A percentile compares a stretch with the other conserved stretches of the same genome.
Evolutionary conservation across 352 stramenopile species (phyloP).

Genomic region (Phytophthora lateralis): DNA sequence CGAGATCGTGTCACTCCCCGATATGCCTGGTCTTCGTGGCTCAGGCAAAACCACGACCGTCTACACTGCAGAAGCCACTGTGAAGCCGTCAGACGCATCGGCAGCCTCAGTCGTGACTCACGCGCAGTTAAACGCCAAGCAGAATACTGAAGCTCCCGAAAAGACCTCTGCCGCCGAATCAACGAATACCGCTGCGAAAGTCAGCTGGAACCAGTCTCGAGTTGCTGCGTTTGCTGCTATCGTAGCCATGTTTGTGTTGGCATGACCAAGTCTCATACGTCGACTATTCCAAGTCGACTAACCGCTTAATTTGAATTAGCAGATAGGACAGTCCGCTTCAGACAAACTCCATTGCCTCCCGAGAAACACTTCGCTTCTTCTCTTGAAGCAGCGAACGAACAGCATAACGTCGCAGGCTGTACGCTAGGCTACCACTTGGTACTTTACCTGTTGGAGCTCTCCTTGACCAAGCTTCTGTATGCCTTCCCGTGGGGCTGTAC

Average conservation of each 20-base stretch:
- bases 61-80: constrained; percentile 7
- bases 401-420: constrained; percentile 22
- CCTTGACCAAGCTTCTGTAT: constrained; percentile 6
- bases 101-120: not conserved
- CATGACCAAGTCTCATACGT: not conserved
- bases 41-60: constrained; percentile 4
- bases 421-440: constrained; percentile 4
- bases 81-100: constrained; percentile 5
- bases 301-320: not conserved
- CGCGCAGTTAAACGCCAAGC: not conserved
- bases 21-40: constrained; percentile 9
- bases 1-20: constrained; percentile 15
- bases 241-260: constrained; percentile 12
- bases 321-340: not conserved
- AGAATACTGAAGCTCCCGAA: constrained; percentile 5
- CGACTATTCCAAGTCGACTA: constrained; percentile 1
- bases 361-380: not conserved
- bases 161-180: constrained; percentile 8
- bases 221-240: not conserved
- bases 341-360: not conserved
- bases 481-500: constrained; percentile 13
- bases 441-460: not conserved
- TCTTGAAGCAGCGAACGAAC: constrained; percentile 3
- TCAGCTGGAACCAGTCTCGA: not conserved
- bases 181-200: constrained; percentile 6